Percentiles rank a stretch among this genome's conserved stretches.
phyloP scores from a whole-genome alignment of 2,329 filamentous ascomycete species.

The Colletotrichum filicis region DNA sequence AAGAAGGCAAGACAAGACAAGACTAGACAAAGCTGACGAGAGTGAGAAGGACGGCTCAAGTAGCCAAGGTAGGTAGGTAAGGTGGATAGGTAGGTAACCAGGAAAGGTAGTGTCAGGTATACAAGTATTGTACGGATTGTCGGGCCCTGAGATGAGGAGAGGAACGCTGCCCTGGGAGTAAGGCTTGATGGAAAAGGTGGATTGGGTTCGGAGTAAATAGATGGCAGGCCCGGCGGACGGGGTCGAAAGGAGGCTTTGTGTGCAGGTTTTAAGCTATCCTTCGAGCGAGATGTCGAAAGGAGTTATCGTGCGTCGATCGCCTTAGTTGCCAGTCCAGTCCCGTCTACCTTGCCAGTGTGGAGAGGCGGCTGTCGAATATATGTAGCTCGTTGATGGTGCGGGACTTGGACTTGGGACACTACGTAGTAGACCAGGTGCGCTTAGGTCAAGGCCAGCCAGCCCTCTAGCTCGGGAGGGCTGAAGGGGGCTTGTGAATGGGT shows the following conservation, averaged over 20 bases:
- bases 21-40: background rate
- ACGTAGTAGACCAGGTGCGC: constrained; percentile 45
- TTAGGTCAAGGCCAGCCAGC: constrained; percentile 40
- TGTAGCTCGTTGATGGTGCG: constrained; percentile 35
- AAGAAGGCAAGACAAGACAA: background rate
- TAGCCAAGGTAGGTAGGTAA: background rate
- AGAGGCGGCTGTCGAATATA: constrained; percentile 35
- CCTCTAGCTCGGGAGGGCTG: constrained; percentile 52
- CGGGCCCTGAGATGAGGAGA: background rate
- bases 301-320: constrained; percentile 35
- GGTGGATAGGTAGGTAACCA: background rate
- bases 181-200: background rate
- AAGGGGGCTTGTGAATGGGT: constrained; percentile 41
- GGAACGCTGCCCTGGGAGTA: background rate
- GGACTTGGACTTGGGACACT: constrained; percentile 37
- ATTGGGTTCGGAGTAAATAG: constrained; percentile 1
- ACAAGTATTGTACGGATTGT: background rate
- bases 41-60: background rate
- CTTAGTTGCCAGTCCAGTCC: constrained; percentile 29
- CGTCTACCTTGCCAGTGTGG: constrained; percentile 25
- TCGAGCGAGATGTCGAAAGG: constrained; percentile 33
- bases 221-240: constrained; percentile 10
- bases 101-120: background rate
- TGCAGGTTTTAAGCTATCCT: constrained; percentile 31
- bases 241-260: constrained; percentile 33